Conservation (phyloP, 257 asterid species). For the Scutellaria minor region DNA sequence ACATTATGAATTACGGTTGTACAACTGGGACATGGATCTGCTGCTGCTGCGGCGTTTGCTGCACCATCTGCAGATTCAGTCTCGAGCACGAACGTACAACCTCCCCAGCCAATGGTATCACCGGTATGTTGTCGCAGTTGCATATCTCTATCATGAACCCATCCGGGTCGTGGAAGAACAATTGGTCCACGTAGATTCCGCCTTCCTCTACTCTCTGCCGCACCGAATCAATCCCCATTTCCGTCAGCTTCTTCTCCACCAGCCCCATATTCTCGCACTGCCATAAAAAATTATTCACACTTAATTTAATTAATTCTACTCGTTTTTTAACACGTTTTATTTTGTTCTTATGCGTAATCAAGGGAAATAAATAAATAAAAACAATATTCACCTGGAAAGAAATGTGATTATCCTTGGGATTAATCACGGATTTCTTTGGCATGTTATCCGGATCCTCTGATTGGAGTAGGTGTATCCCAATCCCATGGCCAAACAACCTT, state of each 20-base stretch:
- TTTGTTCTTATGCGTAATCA: too few relatives aligned
- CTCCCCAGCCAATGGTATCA: constrained; percentile 75
- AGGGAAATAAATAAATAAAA: not conserved
- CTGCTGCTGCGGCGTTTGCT: constrained; percentile 54
- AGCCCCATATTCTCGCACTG: constrained; percentile 90
- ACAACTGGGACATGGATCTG: constrained; percentile 54
- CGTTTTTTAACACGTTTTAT: too few relatives aligned
- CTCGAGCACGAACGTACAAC: constrained; percentile 76
- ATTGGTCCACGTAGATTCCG: constrained; percentile 82
- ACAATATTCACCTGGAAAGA: constrained; percentile 81
- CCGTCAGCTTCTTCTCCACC: constrained; percentile 87
- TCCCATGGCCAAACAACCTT: constrained; percentile 90
- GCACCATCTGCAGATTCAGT: constrained; percentile 61
- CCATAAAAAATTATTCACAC: not conserved
- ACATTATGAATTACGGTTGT: constrained; percentile 37
- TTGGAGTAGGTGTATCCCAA: constrained; percentile 89
- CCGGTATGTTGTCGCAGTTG: constrained; percentile 90
- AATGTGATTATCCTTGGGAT: constrained; percentile 93
- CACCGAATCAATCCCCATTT: constrained; percentile 71
- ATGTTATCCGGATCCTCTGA: constrained; percentile 71
- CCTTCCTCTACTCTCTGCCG: constrained; percentile 89
- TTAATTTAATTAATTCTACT: not conserved
- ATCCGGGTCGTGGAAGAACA: constrained; percentile 94
- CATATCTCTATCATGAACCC: constrained; percentile 98
- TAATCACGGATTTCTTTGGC: constrained; percentile 73